Percentiles rank a stretch among this genome's conserved stretches.
Conservation (phyloP, 192 early-diverging fungal genomes). For the Umbelopsis vinacea region DNA sequence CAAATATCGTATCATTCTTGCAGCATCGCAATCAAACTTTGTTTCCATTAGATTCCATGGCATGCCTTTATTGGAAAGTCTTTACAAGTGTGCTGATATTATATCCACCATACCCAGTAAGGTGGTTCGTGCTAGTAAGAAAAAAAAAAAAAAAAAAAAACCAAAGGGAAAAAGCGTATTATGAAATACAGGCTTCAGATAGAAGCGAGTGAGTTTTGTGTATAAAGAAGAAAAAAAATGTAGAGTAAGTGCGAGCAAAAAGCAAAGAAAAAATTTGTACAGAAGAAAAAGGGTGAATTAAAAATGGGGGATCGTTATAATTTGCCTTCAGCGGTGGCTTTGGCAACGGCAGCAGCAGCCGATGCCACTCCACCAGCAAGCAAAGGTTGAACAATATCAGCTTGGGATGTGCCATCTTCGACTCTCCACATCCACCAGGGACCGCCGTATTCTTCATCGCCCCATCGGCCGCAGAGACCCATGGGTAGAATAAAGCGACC, state of each 20-base stretch:
- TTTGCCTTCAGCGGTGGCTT: constrained; percentile 14
- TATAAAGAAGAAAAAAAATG: neutral
- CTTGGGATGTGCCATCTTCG: constrained; percentile 18
- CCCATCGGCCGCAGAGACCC: constrained; percentile 44
- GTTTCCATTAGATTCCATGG: neutral
- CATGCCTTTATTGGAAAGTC: constrained; percentile 4
- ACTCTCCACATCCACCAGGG: constrained; percentile 47
- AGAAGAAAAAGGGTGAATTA: neutral
- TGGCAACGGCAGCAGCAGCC: constrained; percentile 18
- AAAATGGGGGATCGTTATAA: neutral
- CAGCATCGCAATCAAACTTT: neutral
- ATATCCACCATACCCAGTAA: too few species aligned
- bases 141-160: neutral
- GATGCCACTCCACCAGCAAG: neutral
- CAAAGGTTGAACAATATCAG: constrained; percentile 10
- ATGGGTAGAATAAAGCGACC: constrained; percentile 40
- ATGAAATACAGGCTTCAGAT: neutral
- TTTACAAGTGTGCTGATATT: neutral
- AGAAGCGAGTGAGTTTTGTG: neutral
- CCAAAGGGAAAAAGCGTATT: neutral
- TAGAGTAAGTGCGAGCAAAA: neutral
- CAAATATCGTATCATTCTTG: neutral
- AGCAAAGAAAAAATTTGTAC: neutral
- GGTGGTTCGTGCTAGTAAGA: neutral
- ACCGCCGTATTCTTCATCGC: constrained; percentile 44